Evolutionary conservation across 2,329 filamentous ascomycete genomes (phyloP), one percentile per base, ranked within the genome.

Genomic region (Penicillium italicum): DNA sequence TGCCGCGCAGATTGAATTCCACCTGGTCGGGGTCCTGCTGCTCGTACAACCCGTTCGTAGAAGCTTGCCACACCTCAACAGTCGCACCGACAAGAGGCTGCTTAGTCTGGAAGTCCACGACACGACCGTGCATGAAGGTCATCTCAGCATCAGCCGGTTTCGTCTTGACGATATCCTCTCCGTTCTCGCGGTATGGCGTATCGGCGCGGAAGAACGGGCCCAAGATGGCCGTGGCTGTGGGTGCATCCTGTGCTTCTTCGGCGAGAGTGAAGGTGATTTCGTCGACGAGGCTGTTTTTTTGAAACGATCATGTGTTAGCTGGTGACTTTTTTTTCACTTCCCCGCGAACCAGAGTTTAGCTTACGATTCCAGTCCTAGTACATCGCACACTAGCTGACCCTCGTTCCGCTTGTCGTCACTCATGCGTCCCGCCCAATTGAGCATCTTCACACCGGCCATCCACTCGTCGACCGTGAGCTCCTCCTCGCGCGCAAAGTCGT

Each of bases 151-250:
- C 74, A 4, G 76, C 65, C 5, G 78, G 74, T 28, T 68, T 69
- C 6, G 82, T 81, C 59, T 77, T 78, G 59, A 80, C 75, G 59
- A 94, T 90, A 64, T 79, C 85, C 43, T 80, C 82, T 47, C 88
- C 90, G 67, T 88, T 88, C n/a, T 84, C 75, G 44, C 86, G 82
- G 55, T 82, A 75, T 5, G 90, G 90, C 0, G 90, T 85, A 63
- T 91, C 82, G 41, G 84, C 80, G 6, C 89, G 82, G 83, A 89
- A 95, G 76, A 96, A 96, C 1, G 91, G 91, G 0, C 91, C 91
- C 0, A 96, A 82, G 62, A 96, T 91, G 38, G 90, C 85, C 4
- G 88, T 89, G 2, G 89, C 83, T 5, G 90, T 94, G 11, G 85
- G 79, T 0, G 78, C 78, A 37, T 81, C 79, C 14, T 76, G 67